Evolutionary conservation across 31 red algal species (phyloP).

Genomic region (Porphyra umbilicalis): DNA sequence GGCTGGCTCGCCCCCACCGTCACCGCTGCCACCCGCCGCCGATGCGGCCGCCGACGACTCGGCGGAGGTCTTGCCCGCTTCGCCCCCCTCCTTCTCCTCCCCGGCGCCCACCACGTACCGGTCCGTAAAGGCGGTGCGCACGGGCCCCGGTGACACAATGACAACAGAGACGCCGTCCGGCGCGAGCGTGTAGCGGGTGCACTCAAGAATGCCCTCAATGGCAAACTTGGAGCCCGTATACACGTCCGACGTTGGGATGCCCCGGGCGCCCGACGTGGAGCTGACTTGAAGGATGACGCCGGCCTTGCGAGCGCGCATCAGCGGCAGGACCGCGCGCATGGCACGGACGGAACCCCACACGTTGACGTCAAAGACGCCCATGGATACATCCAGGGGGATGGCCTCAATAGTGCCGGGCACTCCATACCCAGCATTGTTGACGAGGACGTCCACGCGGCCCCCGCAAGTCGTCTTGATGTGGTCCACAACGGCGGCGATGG

Average conservation of each 20-base stretch:
- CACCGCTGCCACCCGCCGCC: neutral
- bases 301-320: constrained; percentile 13
- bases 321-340: constrained; percentile 21
- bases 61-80: too few species aligned
- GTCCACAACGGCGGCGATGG: neutral
- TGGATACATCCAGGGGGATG: constrained; percentile 4
- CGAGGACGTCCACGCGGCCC: constrained; percentile 31
- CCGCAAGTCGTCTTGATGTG: constrained; percentile 3
- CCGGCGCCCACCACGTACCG: neutral
- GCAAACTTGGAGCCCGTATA: constrained; percentile 45
- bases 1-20: neutral
- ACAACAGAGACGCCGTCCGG: constrained; percentile 26
- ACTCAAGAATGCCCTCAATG: constrained; percentile 39
- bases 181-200: constrained; percentile 21
- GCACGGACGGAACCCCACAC: constrained; percentile 32
- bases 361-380: constrained; percentile 36
- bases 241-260: constrained; percentile 17
- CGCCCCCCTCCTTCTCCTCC: neutral
- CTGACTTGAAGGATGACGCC: constrained; percentile 25
- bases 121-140: constrained; percentile 18
- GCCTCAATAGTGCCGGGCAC: constrained; percentile 16
- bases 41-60: neutral
- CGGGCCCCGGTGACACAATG: constrained; percentile 39
- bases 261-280: constrained; percentile 17
- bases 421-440: constrained; percentile 48